Evolutionary conservation across 345 rosid species (phyloP).

Genomic region (Lenwebbia sp.): DNA sequence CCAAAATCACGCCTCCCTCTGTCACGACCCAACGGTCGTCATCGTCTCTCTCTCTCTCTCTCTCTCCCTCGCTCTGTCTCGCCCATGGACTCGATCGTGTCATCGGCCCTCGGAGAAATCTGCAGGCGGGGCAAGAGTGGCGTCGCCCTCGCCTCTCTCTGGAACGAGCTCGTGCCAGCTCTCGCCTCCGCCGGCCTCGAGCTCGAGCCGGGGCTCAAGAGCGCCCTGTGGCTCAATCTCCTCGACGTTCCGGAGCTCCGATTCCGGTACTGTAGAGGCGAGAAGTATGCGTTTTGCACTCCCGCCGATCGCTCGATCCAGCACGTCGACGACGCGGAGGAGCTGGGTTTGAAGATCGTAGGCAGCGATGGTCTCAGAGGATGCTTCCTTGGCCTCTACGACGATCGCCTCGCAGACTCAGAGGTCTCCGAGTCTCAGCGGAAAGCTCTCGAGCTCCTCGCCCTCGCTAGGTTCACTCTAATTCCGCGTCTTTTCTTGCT

Average conservation of each 20-base stretch:
- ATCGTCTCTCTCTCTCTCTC: background rate
- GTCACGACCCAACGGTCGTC: background rate
- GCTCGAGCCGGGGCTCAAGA: slow-evolving; percentile 16
- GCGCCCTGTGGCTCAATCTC: slow-evolving; percentile 46
- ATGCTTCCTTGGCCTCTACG: slow-evolving; percentile 60
- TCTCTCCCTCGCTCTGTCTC: background rate
- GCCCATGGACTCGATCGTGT: slow-evolving; percentile 42
- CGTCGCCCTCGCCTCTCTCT: slow-evolving; percentile 27
- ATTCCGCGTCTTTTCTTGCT: background rate
- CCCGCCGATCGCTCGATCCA: background rate
- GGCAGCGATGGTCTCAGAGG: slow-evolving; percentile 52
- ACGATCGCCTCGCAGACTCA: slow-evolving; percentile 16
- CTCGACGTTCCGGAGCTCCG: slow-evolving; percentile 40
- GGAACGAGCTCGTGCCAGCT: slow-evolving; percentile 21
- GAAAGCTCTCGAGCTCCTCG: slow-evolving; percentile 52
- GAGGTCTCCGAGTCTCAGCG: slow-evolving; percentile 33
- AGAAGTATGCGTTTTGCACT: slow-evolving; percentile 10
- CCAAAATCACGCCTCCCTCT: background rate
- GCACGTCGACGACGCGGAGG: slow-evolving; percentile 21
- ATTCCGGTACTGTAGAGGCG: slow-evolving; percentile 6
- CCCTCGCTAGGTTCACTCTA: slow-evolving; percentile 33
- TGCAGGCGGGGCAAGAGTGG: slow-evolving; percentile 46
- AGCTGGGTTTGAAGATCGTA: slow-evolving; percentile 34
- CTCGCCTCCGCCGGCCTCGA: slow-evolving; percentile 1
- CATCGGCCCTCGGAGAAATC: slow-evolving; percentile 54